Conservation (phyloP, 768 basidiomycete genomes). For the Leccinum subgranulosum region DNA sequence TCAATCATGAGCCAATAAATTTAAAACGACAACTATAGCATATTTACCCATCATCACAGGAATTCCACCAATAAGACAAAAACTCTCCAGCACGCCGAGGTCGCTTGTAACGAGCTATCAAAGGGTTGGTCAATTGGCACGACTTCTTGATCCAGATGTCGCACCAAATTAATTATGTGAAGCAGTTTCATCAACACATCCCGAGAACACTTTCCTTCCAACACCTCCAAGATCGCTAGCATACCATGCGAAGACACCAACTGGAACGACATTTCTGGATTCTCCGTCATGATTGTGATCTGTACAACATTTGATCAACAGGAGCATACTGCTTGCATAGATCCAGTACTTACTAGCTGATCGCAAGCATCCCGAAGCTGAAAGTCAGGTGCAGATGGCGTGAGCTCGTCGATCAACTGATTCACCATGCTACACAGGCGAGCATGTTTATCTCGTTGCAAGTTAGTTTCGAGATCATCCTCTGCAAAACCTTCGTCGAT, state of each 20-base stretch:
- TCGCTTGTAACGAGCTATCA: conserved; percentile 64
- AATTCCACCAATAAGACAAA: conserved; percentile 93
- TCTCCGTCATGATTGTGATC: conserved; percentile 73
- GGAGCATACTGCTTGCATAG: not conserved
- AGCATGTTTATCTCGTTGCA: conserved; percentile 92
- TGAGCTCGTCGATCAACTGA: conserved; percentile 83
- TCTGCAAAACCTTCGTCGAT: conserved; percentile 93
- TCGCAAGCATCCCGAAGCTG: conserved; percentile 83
- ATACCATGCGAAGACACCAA: conserved; percentile 92
- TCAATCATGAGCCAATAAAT: conserved; percentile 1
- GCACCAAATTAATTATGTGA: conserved; percentile 85
- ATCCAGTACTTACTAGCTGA: conserved; percentile 61
- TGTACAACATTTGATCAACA: conserved; percentile 29
- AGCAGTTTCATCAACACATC: conserved; percentile 85
- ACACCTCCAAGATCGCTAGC: conserved; percentile 89
- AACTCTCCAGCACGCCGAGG: conserved; percentile 85
- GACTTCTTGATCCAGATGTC: not conserved
- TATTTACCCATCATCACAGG: conserved; percentile 86
- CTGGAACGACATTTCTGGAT: conserved; percentile 83
- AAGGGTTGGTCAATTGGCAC: not conserved
- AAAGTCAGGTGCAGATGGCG: conserved; percentile 77
- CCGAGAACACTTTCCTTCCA: conserved; percentile 82
- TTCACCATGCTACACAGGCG: conserved; percentile 78
- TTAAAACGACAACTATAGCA: conserved; percentile 6
- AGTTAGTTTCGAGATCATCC: conserved; percentile 87